Percentiles rank a stretch among this genome's conserved stretches.
Evolutionary conservation across 768 basidiomycete genomes (phyloP).

Genomic region (Panaeolus cyanescens): DNA sequence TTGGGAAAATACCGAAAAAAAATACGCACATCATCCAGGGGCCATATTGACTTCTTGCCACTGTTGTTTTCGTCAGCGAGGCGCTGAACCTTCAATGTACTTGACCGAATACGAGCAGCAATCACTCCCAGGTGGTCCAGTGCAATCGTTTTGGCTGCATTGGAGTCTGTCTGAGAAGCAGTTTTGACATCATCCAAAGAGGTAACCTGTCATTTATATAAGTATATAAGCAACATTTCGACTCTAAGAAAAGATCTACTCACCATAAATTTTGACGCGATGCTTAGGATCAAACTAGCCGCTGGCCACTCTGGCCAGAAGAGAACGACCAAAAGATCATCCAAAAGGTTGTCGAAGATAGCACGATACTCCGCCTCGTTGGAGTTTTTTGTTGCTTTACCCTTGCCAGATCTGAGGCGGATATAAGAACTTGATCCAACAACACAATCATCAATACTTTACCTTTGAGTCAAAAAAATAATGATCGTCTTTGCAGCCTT

Average conservation of each 20-base stretch:
- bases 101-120: slow-evolving; percentile 75
- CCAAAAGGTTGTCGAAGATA: slow-evolving; percentile 89
- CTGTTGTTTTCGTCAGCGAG: slow-evolving; percentile 22
- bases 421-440: background rate
- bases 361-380: slow-evolving; percentile 93
- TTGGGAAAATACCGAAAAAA: background rate
- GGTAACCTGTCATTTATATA: slow-evolving; percentile 53
- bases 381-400: slow-evolving; percentile 85
- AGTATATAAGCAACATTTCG: background rate
- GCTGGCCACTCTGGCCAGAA: slow-evolving; percentile 99
- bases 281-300: slow-evolving; percentile 76
- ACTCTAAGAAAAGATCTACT: slow-evolving; percentile 13
- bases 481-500: slow-evolving; percentile 87
- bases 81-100: slow-evolving; percentile 47
- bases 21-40: slow-evolving; percentile 70
- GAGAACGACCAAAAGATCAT: slow-evolving; percentile 83
- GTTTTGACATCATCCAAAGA: slow-evolving; percentile 84
- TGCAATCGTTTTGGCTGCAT: slow-evolving; percentile 86
- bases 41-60: slow-evolving; percentile 43
- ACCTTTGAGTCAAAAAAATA: slow-evolving; percentile 73
- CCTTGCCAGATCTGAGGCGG: slow-evolving; percentile 71
- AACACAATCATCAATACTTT: background rate
- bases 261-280: slow-evolving; percentile 88
- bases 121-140: slow-evolving; percentile 95
- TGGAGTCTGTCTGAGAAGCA: slow-evolving; percentile 65